A percentile compares a stretch with the other conserved stretches of the same genome.
These are phyloP conservation scores for Spongiforma sp. DNA, from an alignment of 1,284 basidiomycete species.

Conservation along the genomic window DNA sequence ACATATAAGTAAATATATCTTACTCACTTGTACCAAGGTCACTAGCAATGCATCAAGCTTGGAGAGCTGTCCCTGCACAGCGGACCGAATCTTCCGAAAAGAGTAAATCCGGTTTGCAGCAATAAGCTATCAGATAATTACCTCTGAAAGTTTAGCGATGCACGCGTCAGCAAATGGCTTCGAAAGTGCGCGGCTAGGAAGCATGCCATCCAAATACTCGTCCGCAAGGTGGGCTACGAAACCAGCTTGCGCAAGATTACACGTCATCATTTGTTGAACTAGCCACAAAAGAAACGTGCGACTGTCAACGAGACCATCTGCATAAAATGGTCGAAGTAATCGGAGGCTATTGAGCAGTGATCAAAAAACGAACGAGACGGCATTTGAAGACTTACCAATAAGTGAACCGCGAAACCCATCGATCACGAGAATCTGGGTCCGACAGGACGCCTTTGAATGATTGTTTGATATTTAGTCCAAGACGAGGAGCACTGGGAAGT, in stretches of 20 bases:
- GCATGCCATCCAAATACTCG: conserved; percentile 79
- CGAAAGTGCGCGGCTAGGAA: conserved; percentile 66
- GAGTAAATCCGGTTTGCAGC: not conserved
- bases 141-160: conserved; percentile 72
- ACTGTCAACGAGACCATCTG: conserved; percentile 83
- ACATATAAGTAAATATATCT: too few relatives aligned
- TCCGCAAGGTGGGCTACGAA: conserved; percentile 82
- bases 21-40: conserved; percentile 62
- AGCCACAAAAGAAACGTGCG: conserved; percentile 85
- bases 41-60: conserved; percentile 61
- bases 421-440: conserved; percentile 69
- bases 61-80: conserved; percentile 58
- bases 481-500: conserved; percentile 77
- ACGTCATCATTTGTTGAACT: conserved; percentile 74
- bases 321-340: conserved; percentile 80
- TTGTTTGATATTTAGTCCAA: conserved; percentile 77
- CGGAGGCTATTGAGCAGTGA: conserved; percentile 55
- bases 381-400: conserved; percentile 64
- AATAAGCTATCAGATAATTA: conserved; percentile 32
- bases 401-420: conserved; percentile 82
- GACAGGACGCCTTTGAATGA: conserved; percentile 79
- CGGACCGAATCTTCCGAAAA: conserved; percentile 53
- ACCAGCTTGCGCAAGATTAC: conserved; percentile 85
- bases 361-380: conserved; percentile 9
- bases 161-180: conserved; percentile 73